phyloP scores from a whole-genome alignment of 352 stramenopile genomes.

The Lagenidium giganteum region DNA sequence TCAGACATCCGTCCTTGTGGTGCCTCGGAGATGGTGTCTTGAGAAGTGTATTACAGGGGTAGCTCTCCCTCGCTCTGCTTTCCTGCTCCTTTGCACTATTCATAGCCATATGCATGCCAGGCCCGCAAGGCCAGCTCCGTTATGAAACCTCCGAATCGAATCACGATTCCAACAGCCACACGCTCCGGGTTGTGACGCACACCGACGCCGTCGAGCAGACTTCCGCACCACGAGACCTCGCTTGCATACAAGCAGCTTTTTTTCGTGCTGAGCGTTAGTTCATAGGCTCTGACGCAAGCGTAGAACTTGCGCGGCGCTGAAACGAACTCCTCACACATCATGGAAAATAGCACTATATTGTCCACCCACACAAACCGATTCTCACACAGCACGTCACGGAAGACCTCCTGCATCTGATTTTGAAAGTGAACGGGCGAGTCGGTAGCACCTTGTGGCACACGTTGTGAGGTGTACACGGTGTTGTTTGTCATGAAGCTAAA shows the following conservation, averaged over 20 bases:
- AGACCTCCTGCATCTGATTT: constrained; percentile 9
- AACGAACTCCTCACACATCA: not conserved
- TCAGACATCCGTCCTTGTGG: too few relatives aligned
- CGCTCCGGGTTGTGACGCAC: constrained; percentile 3
- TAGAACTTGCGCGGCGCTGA: constrained; percentile 1
- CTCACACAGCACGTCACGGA: constrained; percentile 10
- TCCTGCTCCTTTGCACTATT: too few relatives aligned
- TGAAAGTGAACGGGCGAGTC: constrained; percentile 16
- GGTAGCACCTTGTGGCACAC: constrained; percentile 2
- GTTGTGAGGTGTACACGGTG: constrained; percentile 4
- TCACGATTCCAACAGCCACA: too few relatives aligned
- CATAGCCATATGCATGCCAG: too few relatives aligned
- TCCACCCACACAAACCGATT: constrained; percentile 9
- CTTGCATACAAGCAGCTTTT: constrained; percentile 7
- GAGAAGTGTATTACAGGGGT: too few relatives aligned
- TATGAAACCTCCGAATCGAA: too few relatives aligned
- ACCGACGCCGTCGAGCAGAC: constrained; percentile 4
- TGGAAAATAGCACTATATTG: constrained; percentile 7
- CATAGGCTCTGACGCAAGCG: not conserved
- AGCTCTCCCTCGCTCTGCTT: too few relatives aligned
- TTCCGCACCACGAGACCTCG: constrained; percentile 10
- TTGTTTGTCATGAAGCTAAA: constrained; percentile 5
- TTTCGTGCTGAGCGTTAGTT: constrained; percentile 10
- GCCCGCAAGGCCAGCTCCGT: too few relatives aligned
- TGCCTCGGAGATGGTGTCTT: too few relatives aligned